These are phyloP conservation scores for Daldinia loculata DNA, from an alignment of 495 filamentous ascomycete genomes.

Conservation along the genomic window DNA sequence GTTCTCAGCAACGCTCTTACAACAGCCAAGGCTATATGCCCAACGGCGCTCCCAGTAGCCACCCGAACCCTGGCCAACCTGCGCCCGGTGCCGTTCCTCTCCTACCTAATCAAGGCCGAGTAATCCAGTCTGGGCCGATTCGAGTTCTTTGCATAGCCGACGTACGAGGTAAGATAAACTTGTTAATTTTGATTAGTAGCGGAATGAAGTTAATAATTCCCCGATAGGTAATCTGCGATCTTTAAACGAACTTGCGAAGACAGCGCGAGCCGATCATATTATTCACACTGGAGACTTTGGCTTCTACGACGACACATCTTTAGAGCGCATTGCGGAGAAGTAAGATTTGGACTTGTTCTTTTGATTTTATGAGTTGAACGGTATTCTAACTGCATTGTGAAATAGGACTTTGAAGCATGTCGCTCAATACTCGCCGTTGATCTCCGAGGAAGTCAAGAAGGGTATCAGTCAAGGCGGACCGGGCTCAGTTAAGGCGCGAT, in stretches of 20 bases:
- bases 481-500: conserved; percentile 83
- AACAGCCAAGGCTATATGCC: conserved; percentile 60
- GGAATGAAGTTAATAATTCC: conserved; percentile 29
- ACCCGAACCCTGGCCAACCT: conserved; percentile 49
- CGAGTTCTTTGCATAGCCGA: conserved; percentile 96
- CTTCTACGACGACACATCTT: conserved; percentile 95
- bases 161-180: conserved; percentile 79
- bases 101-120: conserved; percentile 65
- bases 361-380: conserved; percentile 4
- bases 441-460: conserved; percentile 87
- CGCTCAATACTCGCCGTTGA: conserved; percentile 95
- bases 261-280: conserved; percentile 93
- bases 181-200: not conserved
- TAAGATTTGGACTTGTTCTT: conserved; percentile 58
- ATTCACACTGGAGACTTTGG: conserved; percentile 99
- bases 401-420: conserved; percentile 95
- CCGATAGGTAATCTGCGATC: conserved; percentile 87
- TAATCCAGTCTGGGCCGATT: conserved; percentile 85
- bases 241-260: conserved; percentile 92
- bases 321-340: conserved; percentile 99
- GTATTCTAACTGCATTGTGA: conserved; percentile 33
- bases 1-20: conserved; percentile 54
- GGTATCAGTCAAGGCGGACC: conserved; percentile 67
- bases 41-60: conserved; percentile 60
- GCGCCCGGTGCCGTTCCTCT: conserved; percentile 63